phyloP scores from a whole-genome alignment of 805 yeast genomes.

The Yarrowia sp. region DNA sequence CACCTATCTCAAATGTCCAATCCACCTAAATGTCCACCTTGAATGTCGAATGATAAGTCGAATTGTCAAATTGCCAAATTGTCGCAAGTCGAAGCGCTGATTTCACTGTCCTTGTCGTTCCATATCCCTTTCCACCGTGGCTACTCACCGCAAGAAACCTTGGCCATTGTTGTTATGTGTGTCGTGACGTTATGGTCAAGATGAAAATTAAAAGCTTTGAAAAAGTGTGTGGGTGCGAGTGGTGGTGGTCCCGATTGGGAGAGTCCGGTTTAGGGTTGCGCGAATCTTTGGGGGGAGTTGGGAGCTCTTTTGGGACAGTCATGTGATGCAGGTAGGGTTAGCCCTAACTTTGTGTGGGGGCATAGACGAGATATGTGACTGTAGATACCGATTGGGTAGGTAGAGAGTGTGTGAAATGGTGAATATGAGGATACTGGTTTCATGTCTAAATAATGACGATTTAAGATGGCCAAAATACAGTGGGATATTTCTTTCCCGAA shows the following conservation, averaged over 20 bases:
- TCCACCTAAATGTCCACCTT: too few species aligned
- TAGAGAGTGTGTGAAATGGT: too few species aligned
- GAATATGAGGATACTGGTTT: too few species aligned
- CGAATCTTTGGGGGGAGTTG: constrained; percentile 11
- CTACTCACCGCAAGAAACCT: constrained; percentile 64
- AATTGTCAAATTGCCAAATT: too few species aligned
- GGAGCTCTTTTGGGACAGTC: constrained; percentile 16
- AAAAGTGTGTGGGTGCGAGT: constrained; percentile 36
- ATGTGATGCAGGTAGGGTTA: constrained; percentile 30
- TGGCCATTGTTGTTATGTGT: constrained; percentile 58
- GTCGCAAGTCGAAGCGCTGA: background rate
- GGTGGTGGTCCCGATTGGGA: constrained; percentile 24
- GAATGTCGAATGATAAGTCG: too few species aligned
- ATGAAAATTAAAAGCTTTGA: constrained; percentile 36
- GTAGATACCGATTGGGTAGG: background rate
- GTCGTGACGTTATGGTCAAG: constrained; percentile 34
- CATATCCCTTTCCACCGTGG: background rate
- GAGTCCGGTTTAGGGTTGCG: constrained; percentile 15
- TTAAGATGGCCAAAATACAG: too few species aligned
- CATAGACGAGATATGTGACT: background rate
- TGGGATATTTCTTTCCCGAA: too few species aligned
- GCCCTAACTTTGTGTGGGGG: constrained; percentile 19
- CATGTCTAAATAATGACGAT: too few species aligned
- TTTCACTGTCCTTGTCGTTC: background rate
- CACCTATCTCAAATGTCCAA: too few species aligned